Evolutionary conservation across 2,329 filamentous ascomycete species (phyloP), one percentile per base, ranked within the genome.

Genomic region (Blastomyces gilchristii): DNA sequence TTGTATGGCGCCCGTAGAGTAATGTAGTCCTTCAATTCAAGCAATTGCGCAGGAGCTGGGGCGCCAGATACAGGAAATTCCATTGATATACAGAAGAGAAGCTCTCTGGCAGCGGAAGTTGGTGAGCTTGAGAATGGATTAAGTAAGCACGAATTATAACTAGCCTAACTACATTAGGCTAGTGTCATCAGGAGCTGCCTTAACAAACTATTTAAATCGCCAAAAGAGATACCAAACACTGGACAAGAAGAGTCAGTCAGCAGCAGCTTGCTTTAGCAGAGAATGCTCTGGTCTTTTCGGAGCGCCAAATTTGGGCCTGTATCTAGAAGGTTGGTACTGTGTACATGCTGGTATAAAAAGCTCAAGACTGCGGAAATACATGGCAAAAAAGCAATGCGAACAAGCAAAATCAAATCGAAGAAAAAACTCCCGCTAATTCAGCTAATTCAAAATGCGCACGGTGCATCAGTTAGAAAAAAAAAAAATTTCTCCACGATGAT

Each of bases 351-450:
- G 49, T 52, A 52, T 31, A 25, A 52, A 14, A 14, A 14, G 9
- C 9, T 5, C 49, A 28, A 22, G 16, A 50, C 9, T 4, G 22
- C 8, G 3, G 22, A 25, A 50, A 34, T 34, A 37, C 34, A 37
- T 37, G 34, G 9, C 34, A 52, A 52, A 2, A 1, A 28, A 52
- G 28, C 11, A 28, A 52, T 7, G 22, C 3, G 14, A 52, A 52
- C 41, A 45, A 14, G 47, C 22, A 39, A 31, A 4, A 31, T 28
- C 12, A 49, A 34, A 59, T 6, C 9, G 47, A 39, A 28, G 16
- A 70, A 56, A 66, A 66, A 65, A 22, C 60, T 69, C 54, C 60
- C 50, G 49, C 49, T 59, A 59, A 59, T 37, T 43, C 57, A 59
- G 49, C 49, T 59, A 59, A 59, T 37, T 43, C 57, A 59, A 14